phyloP scores from a whole-genome alignment of 192 early-diverging fungal species.

The Glomus cerebriforme region DNA sequence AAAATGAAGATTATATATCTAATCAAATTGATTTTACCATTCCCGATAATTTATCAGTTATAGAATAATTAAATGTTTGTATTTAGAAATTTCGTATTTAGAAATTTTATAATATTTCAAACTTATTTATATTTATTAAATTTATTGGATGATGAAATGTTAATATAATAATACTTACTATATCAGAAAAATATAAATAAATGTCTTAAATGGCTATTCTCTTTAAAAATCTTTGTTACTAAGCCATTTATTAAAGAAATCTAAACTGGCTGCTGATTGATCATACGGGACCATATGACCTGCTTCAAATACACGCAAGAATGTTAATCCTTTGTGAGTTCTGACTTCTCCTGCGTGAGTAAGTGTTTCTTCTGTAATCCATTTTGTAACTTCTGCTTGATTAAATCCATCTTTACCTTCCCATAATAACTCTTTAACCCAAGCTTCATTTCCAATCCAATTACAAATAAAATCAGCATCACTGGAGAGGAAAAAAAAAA shows the following conservation, averaged over 20 bases:
- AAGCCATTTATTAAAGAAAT: conserved; percentile 89
- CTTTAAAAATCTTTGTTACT: not conserved
- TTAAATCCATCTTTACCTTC: conserved; percentile 70
- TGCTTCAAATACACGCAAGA: conserved; percentile 82
- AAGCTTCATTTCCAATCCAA: conserved; percentile 88
- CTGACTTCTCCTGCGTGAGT: conserved; percentile 68
- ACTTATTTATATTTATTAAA: too few species aligned
- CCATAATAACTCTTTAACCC: conserved; percentile 87
- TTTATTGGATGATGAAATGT: too few species aligned
- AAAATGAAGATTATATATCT: not conserved
- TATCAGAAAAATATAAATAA: too few species aligned
- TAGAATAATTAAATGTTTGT: too few species aligned
- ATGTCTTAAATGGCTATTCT: not conserved
- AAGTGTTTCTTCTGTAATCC: conserved; percentile 63
- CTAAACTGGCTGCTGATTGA: conserved; percentile 76
- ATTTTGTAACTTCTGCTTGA: conserved; percentile 65
- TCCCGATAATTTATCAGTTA: not conserved
- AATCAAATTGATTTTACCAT: not conserved
- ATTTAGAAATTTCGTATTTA: too few species aligned
- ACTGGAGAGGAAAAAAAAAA: conserved; percentile 42
- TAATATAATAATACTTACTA: too few species aligned
- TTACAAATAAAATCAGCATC: conserved; percentile 96
- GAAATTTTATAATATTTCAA: too few species aligned
- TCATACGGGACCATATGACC: conserved; percentile 97
- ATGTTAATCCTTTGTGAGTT: conserved; percentile 71